Conservation (phyloP, 2,329 filamentous ascomycete genomes). For the Calonectria ilicicola region DNA sequence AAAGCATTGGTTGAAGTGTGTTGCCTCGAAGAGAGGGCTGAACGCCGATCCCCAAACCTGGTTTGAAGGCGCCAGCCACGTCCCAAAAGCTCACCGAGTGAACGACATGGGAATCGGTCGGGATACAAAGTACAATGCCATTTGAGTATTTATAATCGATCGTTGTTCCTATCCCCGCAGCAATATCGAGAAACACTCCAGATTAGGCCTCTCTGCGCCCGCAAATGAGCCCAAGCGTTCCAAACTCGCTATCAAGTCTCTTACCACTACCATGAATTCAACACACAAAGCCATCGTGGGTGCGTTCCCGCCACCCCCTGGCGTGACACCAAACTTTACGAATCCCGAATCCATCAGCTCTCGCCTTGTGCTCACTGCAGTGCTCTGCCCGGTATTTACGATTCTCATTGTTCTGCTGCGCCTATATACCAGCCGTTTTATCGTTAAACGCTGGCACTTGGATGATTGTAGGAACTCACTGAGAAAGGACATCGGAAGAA, state of each 20-base stretch:
- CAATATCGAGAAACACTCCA: background rate
- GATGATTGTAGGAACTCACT: slow-evolving; percentile 24
- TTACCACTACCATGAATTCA: background rate
- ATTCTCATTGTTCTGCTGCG: slow-evolving; percentile 22
- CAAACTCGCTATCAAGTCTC: background rate
- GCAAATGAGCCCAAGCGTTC: background rate
- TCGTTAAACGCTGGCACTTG: slow-evolving; percentile 23
- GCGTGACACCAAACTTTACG: slow-evolving; percentile 5
- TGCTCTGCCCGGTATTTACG: slow-evolving; percentile 3
- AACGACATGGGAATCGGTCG: background rate
- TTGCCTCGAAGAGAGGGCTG: background rate
- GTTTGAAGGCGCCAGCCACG: background rate
- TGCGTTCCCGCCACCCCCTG: background rate
- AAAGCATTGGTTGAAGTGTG: background rate
- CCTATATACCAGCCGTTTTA: slow-evolving; percentile 20
- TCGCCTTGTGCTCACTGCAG: background rate
- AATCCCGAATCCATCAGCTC: slow-evolving; percentile 6
- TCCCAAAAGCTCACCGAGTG: background rate
- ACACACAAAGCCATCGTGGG: background rate
- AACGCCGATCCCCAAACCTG: background rate
- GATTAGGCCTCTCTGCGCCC: background rate
- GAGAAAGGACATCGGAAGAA: background rate
- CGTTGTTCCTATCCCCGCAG: background rate
- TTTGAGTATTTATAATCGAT: background rate
- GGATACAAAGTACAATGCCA: background rate